Evolutionary conservation across 2,329 filamentous ascomycete species (phyloP), one percentile per base, ranked within the genome.

Genomic region (Chaetomiaceae sp.): DNA sequence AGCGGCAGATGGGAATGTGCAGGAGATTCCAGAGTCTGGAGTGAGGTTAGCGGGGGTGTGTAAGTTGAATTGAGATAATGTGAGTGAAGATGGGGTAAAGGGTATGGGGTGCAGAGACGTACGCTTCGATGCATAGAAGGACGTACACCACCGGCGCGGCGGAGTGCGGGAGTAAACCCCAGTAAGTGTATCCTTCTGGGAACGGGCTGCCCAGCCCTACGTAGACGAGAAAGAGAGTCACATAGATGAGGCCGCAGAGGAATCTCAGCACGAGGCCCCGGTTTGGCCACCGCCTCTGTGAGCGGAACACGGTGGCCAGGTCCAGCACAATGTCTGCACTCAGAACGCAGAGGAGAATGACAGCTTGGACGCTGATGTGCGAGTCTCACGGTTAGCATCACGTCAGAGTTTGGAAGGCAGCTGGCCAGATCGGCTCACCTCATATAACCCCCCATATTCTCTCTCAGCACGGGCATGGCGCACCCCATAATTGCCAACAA

Each of bases 211-310:
- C 62, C 30, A 64, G 46, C 10, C 59, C 65, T 17, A 69, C 54
- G 40, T 68, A 70, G n/a, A 64, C 60, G 41, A 68, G 53, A 44
- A 72, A 67, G 23, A 69, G 49, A 16, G 63, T 61, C n/a, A 72
- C 53, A 41, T 71, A 68, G 16, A 60, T 60, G 14, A 64, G 47
- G 4, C 68, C 68, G 20, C 65, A 58, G 19, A 63, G 14, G 4
- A 65, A 55, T 21, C 69, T 65, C 10, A 64, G 43, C 6, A 65
- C 30, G 3, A 71, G 56, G n/a, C 63, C 60, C 60, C 65, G 65
- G 25, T 58, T 61, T 7, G 62, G 59, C 63, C 67, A 68, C 8
- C 60, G 59, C 33, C 53, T 60, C 44, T 65, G 60, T 37, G 63
- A 57, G 40, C 64, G 59, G 13, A 62, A 58, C 23, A 72, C 64